Evolutionary conservation across 176 grass and related monocot genomes (phyloP), one percentile per base, ranked within the genome.

Genomic region (Musa beccarii): DNA sequence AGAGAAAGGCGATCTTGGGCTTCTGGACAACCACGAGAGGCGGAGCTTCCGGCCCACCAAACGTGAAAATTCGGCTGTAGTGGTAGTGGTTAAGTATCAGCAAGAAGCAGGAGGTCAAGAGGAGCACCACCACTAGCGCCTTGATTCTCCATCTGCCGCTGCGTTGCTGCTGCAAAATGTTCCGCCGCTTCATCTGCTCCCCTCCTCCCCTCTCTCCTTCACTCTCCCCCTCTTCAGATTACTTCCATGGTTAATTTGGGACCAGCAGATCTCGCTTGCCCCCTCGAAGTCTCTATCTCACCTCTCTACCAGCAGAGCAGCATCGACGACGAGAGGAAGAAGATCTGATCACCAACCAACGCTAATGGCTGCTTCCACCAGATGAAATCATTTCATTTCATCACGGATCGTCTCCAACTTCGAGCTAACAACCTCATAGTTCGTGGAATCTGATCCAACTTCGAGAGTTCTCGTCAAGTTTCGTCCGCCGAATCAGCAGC

Each of bases 1-100:
- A 99, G 54, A 99, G 86, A 80, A 99, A 99, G 13, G 91, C 88
- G 25, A 99, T 77, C 78, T 85, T 87, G 17, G 86, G 28, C 75
- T 87, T 94, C 64, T 75, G 68, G 54, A 69, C 73, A 6, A 1
- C 68, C 43, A 10, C 68, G 29, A 52, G 53, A 51, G 59, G 10
- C 15, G 75, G 59, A 11, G 59, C 49, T 70, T 51, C 68, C 49
- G 43, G 15, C 68, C 15, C 43, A 51, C 29, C 43, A 68, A 34
- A 43, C 66, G 43, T 51, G 68, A 70, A 70, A 19, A 49, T 21
- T 70, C 29, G 68, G 16, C 17, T 16, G 43, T 10, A 19, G 29
- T 19, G 20, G 7, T 70, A 70, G 19, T 17, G 68, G 15, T 70
- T 70, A 19, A 70, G 17, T 49, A 70, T 20, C 19, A 70, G 15